Base-by-base conservation (phyloP, 352 stramenopile species). In the Phytophthora sp. region DNA sequence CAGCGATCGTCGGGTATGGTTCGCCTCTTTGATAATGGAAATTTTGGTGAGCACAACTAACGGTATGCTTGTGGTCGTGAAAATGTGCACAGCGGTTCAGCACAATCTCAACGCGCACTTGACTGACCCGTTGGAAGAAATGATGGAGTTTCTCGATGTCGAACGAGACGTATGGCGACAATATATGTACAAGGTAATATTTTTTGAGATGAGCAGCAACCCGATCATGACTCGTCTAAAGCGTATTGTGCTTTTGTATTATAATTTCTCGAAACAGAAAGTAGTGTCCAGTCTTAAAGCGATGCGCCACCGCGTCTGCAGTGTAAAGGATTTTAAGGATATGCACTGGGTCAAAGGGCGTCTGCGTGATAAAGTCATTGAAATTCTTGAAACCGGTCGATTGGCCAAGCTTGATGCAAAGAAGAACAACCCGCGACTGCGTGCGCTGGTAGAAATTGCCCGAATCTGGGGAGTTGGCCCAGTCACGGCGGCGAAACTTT, bases 371-470 rank as follows among this genome's bases (percentile, higher is more conserved):
- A 93, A 91, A 76, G 76, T 95, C 5, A 74, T 85, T 11, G 82
- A 93, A 54, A 72, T 95, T 6, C 55, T 95, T 4, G 86, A 95
- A 34, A 93, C 82, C 12, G 86, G 82, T 13, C 83, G 73, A 10
- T 42, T 95, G 7, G 74, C 80, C 17, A 95, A 95, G 54, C 82
- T 95, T 8, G 82, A 95, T 42, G 81, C 79, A n/a, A 95, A 93
- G 59, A 88, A 87, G 48, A 67, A 46, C 7, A 92, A 92, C 37
- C 64, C 69, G 24, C 60, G 84, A 26, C 66, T 95, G 10, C 56
- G 69, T 26, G 76, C 74, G 2, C 62, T 94, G 30, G 79, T 92
- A 5, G 56, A 82, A 23, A 82, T 95, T 68, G 66, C 82, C 15
- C 79, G 79, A 13, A 82, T 95, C 9, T 95, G 86, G 85, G 84